A percentile compares a stretch with the other conserved stretches of the same genome.
These are phyloP conservation scores for Halophytophthora polymorphica DNA, from an alignment of 352 stramenopile genomes.

Conservation along the genomic window DNA sequence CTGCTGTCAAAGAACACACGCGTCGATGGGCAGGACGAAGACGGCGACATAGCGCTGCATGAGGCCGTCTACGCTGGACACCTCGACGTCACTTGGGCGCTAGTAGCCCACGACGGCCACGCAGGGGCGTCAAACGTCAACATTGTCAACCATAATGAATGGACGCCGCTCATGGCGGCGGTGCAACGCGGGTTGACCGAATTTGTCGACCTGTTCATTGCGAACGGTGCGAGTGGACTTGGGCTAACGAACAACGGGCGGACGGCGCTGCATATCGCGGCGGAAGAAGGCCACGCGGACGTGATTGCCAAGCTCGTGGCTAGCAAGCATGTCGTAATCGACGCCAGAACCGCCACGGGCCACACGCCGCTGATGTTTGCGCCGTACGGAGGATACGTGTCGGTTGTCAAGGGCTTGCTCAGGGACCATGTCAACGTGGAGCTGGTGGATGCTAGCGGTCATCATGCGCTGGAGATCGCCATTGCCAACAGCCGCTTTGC, in stretches of 20 bases:
- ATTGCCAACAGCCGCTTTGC: conserved; percentile 8
- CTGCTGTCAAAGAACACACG: conserved; percentile 3
- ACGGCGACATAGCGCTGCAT: no score
- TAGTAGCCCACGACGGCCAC: no score
- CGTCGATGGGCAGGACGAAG: conserved; percentile 4
- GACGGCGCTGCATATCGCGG: conserved; percentile 11
- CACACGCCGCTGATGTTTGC: conserved; percentile 15
- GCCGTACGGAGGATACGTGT: conserved; percentile 2
- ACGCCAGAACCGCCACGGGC: conserved; percentile 1
- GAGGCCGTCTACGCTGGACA: no score
- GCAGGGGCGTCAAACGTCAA: no score
- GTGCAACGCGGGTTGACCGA: no score
- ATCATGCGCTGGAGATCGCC: conserved; percentile 12
- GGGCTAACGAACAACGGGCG: conserved; percentile 2
- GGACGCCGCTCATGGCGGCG: no score
- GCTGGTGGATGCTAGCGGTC: conserved; percentile 2
- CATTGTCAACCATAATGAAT: no score
- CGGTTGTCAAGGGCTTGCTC: conserved; percentile 4
- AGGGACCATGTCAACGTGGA: background rate
- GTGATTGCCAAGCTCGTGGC: conserved; percentile 1
- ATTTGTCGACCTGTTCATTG: no score
- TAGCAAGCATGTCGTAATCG: background rate
- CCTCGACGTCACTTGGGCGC: no score
- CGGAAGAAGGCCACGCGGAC: conserved; percentile 5
- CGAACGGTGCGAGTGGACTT: no score